Percentiles rank a stretch among this genome's conserved stretches.
These are phyloP conservation scores for Cordyceps fumosorosea DNA, from an alignment of 2,329 filamentous ascomycete genomes.

Conservation along the genomic window DNA sequence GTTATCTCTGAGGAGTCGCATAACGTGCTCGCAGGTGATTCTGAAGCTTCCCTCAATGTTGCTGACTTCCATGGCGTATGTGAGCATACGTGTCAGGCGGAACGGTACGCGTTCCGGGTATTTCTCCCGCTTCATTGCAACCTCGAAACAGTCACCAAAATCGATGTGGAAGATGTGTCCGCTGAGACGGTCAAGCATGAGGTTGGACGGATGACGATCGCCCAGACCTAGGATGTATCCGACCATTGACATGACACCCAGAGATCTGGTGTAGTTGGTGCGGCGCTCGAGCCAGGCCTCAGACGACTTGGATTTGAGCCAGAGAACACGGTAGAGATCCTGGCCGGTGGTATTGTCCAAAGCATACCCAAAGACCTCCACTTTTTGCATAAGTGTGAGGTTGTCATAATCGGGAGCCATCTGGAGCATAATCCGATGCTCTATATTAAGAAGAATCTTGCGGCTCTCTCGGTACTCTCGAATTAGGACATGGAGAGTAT, in stretches of 20 bases:
- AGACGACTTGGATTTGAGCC: slow-evolving; percentile 97
- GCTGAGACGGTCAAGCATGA: slow-evolving; percentile 93
- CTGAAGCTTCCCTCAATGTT: slow-evolving; percentile 99
- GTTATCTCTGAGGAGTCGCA: slow-evolving; percentile 92
- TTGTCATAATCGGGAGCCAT: slow-evolving; percentile 99
- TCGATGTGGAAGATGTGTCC: slow-evolving; percentile 98
- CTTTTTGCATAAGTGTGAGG: slow-evolving; percentile 98
- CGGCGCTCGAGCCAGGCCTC: slow-evolving; percentile 96
- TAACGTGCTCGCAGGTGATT: slow-evolving; percentile 96
- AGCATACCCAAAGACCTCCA: slow-evolving; percentile 98
- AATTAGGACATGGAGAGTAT: slow-evolving; percentile 94
- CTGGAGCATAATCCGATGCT: slow-evolving; percentile 98
- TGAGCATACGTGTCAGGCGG: slow-evolving; percentile 96
- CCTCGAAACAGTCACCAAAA: slow-evolving; percentile 98
- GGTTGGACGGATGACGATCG: slow-evolving; percentile 93
- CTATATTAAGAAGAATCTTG: slow-evolving; percentile 97
- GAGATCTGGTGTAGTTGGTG: slow-evolving; percentile 96
- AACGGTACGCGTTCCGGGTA: slow-evolving; percentile 97
- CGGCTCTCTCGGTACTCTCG: slow-evolving; percentile 94
- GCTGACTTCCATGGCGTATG: slow-evolving; percentile 99
- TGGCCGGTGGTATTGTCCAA: slow-evolving; percentile 99
- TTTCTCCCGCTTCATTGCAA: slow-evolving; percentile 99
- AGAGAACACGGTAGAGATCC: slow-evolving; percentile 93
- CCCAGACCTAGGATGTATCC: slow-evolving; percentile 96
- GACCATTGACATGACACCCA: slow-evolving; percentile 99